These are phyloP conservation scores for Neurospora africana DNA, from an alignment of 495 filamentous ascomycete species.

Conservation along the genomic window DNA sequence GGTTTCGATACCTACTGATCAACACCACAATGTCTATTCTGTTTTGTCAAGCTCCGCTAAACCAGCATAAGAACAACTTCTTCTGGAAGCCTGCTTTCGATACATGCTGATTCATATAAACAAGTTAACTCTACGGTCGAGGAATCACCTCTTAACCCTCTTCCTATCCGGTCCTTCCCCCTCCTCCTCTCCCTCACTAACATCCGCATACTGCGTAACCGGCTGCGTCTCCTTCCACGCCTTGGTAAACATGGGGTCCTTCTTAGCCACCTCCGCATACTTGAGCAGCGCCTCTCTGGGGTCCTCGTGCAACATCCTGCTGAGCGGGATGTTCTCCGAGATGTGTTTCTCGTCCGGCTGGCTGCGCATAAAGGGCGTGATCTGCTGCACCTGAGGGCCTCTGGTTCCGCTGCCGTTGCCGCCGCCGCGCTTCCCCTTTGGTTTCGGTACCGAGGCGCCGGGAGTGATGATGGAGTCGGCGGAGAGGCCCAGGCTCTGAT, in stretches of 20 bases:
- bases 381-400: conserved; percentile 68
- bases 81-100: no score
- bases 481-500: conserved; percentile 64
- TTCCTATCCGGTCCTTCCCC: conserved; percentile 57
- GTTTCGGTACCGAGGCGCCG: conserved; percentile 33
- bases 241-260: conserved; percentile 86
- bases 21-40: background rate
- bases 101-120: no score
- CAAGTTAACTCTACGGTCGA: background rate
- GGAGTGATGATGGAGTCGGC: conserved; percentile 71
- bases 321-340: conserved; percentile 74
- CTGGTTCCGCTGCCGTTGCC: conserved; percentile 64
- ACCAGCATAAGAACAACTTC: no score
- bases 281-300: conserved; percentile 87
- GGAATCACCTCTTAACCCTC: conserved; percentile 37
- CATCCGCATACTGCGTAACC: conserved; percentile 78
- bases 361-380: conserved; percentile 84
- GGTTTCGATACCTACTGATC: background rate
- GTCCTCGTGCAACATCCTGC: conserved; percentile 94
- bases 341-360: conserved; percentile 88
- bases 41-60: no score
- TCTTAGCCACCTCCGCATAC: conserved; percentile 89
- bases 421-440: conserved; percentile 35
- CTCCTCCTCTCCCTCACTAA: conserved; percentile 75
- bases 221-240: conserved; percentile 92